phyloP scores from a whole-genome alignment of 2,329 filamentous ascomycete genomes.

The Alternaria longipes region DNA sequence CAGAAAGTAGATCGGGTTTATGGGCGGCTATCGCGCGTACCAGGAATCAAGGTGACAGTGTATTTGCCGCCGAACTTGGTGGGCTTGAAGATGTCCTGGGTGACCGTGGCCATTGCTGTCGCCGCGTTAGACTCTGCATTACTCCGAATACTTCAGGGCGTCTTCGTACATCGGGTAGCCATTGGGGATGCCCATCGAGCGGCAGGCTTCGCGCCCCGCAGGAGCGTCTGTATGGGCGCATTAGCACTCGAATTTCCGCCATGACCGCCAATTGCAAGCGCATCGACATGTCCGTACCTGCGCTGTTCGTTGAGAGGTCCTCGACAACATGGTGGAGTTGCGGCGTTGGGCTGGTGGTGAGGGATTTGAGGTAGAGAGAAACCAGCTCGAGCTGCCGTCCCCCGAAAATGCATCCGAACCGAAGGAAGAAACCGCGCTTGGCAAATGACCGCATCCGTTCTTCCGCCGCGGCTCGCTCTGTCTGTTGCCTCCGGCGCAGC shows the following conservation, averaged over 20 bases:
- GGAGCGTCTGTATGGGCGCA: slow-evolving; percentile 59
- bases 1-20: slow-evolving; percentile 26
- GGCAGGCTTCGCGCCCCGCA: slow-evolving; percentile 62
- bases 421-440: slow-evolving; percentile 38
- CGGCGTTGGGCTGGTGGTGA: slow-evolving; percentile 42
- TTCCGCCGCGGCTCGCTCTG: slow-evolving; percentile 27
- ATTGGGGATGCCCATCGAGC: slow-evolving; percentile 61
- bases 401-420: slow-evolving; percentile 45
- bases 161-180: slow-evolving; percentile 63
- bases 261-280: slow-evolving; percentile 36
- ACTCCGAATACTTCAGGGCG: background rate
- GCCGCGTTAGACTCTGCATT: slow-evolving; percentile 25
- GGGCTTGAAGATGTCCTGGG: slow-evolving; percentile 98
- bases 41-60: slow-evolving; percentile 97
- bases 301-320: slow-evolving; percentile 57
- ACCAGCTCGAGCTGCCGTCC: slow-evolving; percentile 45
- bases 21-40: slow-evolving; percentile 58
- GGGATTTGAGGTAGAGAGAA: slow-evolving; percentile 46
- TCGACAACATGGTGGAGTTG: slow-evolving; percentile 55
- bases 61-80: slow-evolving; percentile 99
- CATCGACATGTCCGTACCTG: slow-evolving; percentile 53
- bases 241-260: slow-evolving; percentile 32
- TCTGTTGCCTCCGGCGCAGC: slow-evolving; percentile 10
- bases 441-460: slow-evolving; percentile 40
- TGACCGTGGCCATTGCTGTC: slow-evolving; percentile 68